phyloP scores from a whole-genome alignment of 2,329 filamentous ascomycete species.

The Pseudohalonectria lignicola region DNA sequence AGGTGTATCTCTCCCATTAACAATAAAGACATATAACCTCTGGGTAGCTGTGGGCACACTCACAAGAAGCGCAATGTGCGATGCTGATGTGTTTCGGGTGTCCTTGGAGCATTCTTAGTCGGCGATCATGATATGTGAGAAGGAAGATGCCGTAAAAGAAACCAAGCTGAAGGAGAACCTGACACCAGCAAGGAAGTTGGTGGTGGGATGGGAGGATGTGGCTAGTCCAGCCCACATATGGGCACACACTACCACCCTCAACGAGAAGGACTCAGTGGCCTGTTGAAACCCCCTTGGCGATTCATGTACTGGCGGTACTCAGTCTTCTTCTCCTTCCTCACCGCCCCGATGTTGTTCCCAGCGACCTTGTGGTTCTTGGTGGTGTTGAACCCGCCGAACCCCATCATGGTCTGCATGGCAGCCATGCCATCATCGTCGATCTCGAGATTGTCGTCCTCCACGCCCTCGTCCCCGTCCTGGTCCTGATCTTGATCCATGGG shows the following conservation, averaged over 20 bases:
- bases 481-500: neutral
- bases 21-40: no score
- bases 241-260: slow-evolving; percentile 12
- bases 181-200: no score
- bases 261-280: slow-evolving; percentile 54
- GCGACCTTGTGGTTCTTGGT: slow-evolving; percentile 84
- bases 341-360: slow-evolving; percentile 74
- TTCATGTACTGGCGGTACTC: slow-evolving; percentile 98
- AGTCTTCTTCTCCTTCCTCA: slow-evolving; percentile 87
- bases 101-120: no score
- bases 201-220: no score
- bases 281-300: slow-evolving; percentile 69
- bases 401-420: slow-evolving; percentile 79
- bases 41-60: no score
- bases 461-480: slow-evolving; percentile 14
- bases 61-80: no score
- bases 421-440: slow-evolving; percentile 57
- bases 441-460: slow-evolving; percentile 39
- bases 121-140: no score
- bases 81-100: no score
- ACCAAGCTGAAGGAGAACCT: no score
- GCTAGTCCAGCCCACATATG: no score
- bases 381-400: slow-evolving; percentile 73
- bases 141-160: no score
- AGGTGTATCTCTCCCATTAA: no score